Evolutionary conservation across 345 rosid genomes (phyloP).

Genomic region (Citrus inodora): DNA sequence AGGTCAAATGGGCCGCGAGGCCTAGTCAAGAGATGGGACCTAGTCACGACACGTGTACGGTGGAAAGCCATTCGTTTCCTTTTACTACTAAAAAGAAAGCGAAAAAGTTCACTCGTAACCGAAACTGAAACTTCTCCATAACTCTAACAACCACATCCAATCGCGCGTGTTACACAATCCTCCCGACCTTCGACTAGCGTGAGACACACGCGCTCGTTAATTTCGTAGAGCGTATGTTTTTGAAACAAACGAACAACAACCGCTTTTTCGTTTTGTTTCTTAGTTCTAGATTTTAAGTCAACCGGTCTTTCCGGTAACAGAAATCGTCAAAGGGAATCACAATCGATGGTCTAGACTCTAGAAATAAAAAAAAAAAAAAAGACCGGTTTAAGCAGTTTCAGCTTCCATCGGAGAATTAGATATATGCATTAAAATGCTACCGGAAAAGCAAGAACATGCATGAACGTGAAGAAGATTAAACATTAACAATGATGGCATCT

Average conservation of each 20-base stretch:
- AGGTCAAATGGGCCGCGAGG: neutral
- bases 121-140: neutral
- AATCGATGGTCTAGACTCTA: neutral
- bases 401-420: neutral
- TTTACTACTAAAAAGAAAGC: neutral
- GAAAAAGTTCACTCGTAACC: neutral
- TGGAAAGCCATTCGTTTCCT: neutral
- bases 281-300: neutral
- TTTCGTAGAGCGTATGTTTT: neutral
- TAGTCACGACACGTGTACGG: conserved; percentile 9
- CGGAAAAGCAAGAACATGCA: conserved; percentile 10
- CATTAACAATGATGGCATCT: neutral
- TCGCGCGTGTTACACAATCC: neutral
- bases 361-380: too few species aligned
- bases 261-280: conserved; percentile 21
- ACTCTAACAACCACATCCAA: neutral
- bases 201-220: neutral
- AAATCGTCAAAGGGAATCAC: neutral
- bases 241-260: conserved; percentile 22
- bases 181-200: neutral
- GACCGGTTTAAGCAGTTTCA: neutral
- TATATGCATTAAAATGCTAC: neutral
- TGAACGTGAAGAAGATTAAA: neutral
- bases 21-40: conserved; percentile 7
- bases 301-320: conserved; percentile 6